These are phyloP conservation scores for Puccinia coronata DNA, from an alignment of 1,284 basidiomycete genomes.

Conservation along the genomic window DNA sequence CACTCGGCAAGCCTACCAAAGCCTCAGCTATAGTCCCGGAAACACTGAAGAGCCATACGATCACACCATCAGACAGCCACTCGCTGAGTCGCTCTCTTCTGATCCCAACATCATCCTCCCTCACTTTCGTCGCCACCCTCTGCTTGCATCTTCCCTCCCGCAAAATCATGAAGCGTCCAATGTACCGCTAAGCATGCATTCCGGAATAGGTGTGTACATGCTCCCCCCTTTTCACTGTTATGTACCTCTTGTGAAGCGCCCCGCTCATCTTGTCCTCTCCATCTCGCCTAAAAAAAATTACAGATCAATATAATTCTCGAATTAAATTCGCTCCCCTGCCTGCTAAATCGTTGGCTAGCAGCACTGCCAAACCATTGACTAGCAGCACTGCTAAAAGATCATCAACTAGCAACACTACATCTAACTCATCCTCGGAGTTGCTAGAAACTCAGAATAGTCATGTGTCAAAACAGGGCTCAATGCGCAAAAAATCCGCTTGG, in stretches of 20 bases:
- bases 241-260: background rate
- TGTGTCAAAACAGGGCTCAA: background rate
- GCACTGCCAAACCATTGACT: background rate
- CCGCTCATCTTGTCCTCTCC: background rate
- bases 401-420: background rate
- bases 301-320: slow-evolving; percentile 5
- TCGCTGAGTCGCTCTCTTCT: background rate
- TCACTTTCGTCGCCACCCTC: background rate
- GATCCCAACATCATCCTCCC: background rate
- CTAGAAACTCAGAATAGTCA: background rate
- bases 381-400: background rate
- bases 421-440: background rate
- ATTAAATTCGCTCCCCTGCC: slow-evolving; percentile 38
- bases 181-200: background rate
- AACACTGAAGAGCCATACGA: background rate
- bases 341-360: background rate
- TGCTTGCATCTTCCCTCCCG: background rate
- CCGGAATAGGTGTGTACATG: background rate
- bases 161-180: background rate
- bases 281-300: background rate
- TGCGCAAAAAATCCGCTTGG: slow-evolving; percentile 25
- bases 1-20: slow-evolving; percentile 17
- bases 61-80: slow-evolving; percentile 9
- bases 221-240: background rate
- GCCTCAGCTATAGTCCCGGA: slow-evolving; percentile 18